These are phyloP conservation scores for Arthrinium phaeospermum DNA, from an alignment of 2,329 filamentous ascomycete species.

Conservation along the genomic window DNA sequence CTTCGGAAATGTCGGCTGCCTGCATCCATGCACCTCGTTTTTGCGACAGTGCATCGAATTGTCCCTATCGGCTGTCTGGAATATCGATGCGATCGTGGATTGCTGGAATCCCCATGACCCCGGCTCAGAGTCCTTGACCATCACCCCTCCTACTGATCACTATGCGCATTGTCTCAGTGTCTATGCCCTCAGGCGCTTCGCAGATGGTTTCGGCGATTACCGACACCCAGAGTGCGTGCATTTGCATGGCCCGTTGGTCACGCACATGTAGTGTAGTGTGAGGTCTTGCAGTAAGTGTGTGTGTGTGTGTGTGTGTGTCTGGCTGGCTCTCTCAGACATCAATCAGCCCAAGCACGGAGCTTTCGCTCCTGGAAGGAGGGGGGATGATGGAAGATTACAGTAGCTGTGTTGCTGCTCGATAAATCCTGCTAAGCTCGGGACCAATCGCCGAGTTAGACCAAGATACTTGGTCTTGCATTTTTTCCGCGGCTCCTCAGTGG, in stretches of 20 bases:
- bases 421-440: conserved; percentile 7
- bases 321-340: neutral
- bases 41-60: neutral
- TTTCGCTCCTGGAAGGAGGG: neutral
- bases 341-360: neutral
- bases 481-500: neutral
- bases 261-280: neutral
- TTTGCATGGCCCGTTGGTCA: neutral
- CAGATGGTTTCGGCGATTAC: neutral
- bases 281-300: neutral
- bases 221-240: neutral
- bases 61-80: neutral
- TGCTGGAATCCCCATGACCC: neutral
- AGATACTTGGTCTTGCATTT: conserved; percentile 11
- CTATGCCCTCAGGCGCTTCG: neutral
- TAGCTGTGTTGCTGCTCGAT: neutral
- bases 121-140: neutral
- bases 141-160: neutral
- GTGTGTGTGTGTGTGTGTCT: neutral
- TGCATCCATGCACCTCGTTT: neutral
- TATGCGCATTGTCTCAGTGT: neutral
- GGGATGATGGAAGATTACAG: neutral
- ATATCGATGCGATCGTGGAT: conserved; percentile 1
- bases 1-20: conserved; percentile 8
- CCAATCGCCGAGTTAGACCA: neutral